These are phyloP conservation scores for Trametes coccinea DNA, from an alignment of 768 basidiomycete genomes.

Conservation along the genomic window DNA sequence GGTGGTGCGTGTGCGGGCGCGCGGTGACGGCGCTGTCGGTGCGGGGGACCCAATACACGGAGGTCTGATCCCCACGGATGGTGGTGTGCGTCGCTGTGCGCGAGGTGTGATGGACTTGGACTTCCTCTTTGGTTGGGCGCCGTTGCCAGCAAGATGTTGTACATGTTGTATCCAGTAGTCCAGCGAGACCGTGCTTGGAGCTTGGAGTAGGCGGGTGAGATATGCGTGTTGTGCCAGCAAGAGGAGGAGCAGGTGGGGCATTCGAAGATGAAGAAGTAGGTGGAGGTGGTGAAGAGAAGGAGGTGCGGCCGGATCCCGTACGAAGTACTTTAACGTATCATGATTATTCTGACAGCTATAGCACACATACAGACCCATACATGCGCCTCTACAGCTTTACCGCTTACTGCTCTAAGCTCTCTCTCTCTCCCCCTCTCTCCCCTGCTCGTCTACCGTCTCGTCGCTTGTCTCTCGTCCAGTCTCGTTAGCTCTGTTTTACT, in stretches of 20 bases:
- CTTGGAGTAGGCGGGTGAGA: not conserved
- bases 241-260: too few relatives aligned
- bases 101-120: not conserved
- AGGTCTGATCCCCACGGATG: not conserved
- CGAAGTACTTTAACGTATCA: constrained; percentile 18
- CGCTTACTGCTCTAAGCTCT: too few relatives aligned
- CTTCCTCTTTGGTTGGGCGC: not conserved
- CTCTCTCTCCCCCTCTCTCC: too few relatives aligned
- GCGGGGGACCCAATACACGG: constrained; percentile 15
- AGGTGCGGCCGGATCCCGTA: constrained; percentile 1
- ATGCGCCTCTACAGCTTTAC: not conserved
- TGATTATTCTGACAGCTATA: constrained; percentile 1
- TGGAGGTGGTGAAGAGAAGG: not conserved
- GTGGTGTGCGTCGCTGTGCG: not conserved
- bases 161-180: constrained; percentile 16
- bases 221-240: not conserved
- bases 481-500: too few relatives aligned
- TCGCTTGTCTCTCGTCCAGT: too few relatives aligned
- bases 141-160: constrained; percentile 12
- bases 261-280: too few relatives aligned
- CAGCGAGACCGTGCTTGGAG: not conserved
- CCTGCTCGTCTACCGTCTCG: too few relatives aligned
- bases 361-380: not conserved
- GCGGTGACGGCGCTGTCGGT: not conserved
- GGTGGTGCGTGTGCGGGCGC: not conserved